Conservation (phyloP, 129 eudicot species). For the Pittosporum tobira region DNA sequence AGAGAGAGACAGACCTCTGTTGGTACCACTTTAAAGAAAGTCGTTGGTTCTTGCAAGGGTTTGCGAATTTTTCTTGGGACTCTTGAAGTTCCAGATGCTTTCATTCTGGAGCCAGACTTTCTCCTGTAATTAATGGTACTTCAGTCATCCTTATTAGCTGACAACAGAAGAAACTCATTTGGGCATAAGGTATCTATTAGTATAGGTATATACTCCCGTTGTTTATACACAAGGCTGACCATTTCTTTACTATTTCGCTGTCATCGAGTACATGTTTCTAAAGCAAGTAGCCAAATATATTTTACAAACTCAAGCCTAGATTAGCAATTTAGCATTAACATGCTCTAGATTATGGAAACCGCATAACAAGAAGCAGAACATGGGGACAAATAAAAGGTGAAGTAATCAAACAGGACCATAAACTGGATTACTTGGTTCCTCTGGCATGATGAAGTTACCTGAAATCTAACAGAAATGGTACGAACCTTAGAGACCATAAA, state of each 20-base stretch:
- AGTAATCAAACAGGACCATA: no score
- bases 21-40: constrained; percentile 36
- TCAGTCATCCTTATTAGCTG: no score
- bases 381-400: no score
- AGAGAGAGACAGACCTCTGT: constrained; percentile 36
- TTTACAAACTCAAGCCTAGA: background rate
- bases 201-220: background rate
- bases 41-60: constrained; percentile 44
- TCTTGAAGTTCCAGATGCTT: constrained; percentile 34
- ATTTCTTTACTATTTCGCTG: no score
- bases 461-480: no score
- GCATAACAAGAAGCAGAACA: no score
- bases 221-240: background rate
- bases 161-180: no score
- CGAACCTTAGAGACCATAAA: no score
- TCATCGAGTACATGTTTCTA: background rate
- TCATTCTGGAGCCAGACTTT: constrained; percentile 30
- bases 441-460: no score
- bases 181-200: background rate
- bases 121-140: constrained; percentile 38
- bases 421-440: no score
- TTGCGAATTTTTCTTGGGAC: constrained; percentile 33
- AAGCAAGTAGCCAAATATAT: background rate
- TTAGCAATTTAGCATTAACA: background rate
- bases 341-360: no score